phyloP scores from a whole-genome alignment of 345 rosid species.

The Streptanthus diversifolius region DNA sequence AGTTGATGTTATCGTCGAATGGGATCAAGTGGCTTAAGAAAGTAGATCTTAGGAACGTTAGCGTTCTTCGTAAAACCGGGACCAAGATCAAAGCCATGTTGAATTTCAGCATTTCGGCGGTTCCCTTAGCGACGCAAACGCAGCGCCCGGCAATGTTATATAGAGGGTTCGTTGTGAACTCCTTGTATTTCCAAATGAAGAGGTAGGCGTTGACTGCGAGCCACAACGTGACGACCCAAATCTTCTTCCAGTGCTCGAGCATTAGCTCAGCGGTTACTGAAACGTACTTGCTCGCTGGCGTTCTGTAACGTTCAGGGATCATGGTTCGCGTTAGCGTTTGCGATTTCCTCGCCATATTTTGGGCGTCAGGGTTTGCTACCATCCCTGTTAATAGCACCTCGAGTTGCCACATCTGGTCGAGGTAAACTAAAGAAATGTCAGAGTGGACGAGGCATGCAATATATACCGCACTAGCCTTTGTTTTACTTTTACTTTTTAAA shows the following conservation, averaged over 20 bases:
- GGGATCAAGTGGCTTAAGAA: conserved; percentile 57
- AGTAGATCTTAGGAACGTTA: conserved; percentile 62
- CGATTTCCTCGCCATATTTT: conserved; percentile 25
- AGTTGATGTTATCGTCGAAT: conserved; percentile 81
- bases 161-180: conserved; percentile 23
- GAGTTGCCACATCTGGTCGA: conserved; percentile 80
- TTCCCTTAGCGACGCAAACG: conserved; percentile 70
- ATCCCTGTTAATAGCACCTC: conserved; percentile 70
- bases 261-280: conserved; percentile 43
- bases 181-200: conserved; percentile 49
- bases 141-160: conserved; percentile 69
- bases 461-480: no score
- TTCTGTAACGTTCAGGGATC: conserved; percentile 72
- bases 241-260: conserved; percentile 59
- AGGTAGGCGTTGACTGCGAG: conserved; percentile 40
- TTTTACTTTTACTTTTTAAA: no score
- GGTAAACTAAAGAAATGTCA: conserved; percentile 10
- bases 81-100: conserved; percentile 81
- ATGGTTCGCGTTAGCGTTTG: conserved; percentile 56
- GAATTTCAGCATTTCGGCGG: conserved; percentile 73
- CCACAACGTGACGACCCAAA: conserved; percentile 61
- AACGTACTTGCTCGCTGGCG: conserved; percentile 47
- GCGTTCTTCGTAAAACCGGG: conserved; percentile 69
- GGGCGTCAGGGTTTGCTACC: conserved; percentile 43
- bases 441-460: neutral